These are phyloP conservation scores for Eucalyptus cladocalyx DNA, from an alignment of 345 rosid species.

Conservation along the genomic window DNA sequence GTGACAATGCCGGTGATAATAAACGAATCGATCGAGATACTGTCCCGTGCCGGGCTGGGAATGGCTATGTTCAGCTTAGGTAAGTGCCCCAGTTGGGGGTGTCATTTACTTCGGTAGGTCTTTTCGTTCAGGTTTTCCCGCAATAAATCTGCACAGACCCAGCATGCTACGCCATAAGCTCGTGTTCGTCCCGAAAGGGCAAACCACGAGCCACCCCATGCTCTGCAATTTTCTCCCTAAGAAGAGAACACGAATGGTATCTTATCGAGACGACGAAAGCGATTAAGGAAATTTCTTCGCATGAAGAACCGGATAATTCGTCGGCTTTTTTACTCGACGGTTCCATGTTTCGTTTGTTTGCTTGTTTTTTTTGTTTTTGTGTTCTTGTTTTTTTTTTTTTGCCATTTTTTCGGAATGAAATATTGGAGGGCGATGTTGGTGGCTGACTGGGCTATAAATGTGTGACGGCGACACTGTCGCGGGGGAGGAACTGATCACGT, in stretches of 20 bases:
- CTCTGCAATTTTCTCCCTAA: not conserved
- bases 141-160: not conserved
- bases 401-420: not conserved
- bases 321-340: not conserved
- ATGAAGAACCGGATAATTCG: not conserved
- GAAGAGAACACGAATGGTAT: not conserved
- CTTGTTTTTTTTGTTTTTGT: too few relatives aligned
- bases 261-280: not conserved
- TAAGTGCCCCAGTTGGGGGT: slow-evolving; percentile 3
- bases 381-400: not conserved
- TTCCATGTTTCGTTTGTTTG: not conserved
- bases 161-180: not conserved
- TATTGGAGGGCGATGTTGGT: not conserved
- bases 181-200: not conserved
- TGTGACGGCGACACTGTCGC: not conserved
- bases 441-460: not conserved
- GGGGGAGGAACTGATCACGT: not conserved
- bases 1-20: slow-evolving; percentile 81
- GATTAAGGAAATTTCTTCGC: not conserved
- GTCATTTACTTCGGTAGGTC: not conserved
- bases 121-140: not conserved
- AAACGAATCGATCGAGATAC: slow-evolving; percentile 72
- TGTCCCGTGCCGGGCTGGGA: slow-evolving; percentile 97
- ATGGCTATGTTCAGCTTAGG: slow-evolving; percentile 99
- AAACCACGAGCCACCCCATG: not conserved